Conservation (phyloP, 371 early-diverging fungal species). For the Entomophthora muscae region DNA sequence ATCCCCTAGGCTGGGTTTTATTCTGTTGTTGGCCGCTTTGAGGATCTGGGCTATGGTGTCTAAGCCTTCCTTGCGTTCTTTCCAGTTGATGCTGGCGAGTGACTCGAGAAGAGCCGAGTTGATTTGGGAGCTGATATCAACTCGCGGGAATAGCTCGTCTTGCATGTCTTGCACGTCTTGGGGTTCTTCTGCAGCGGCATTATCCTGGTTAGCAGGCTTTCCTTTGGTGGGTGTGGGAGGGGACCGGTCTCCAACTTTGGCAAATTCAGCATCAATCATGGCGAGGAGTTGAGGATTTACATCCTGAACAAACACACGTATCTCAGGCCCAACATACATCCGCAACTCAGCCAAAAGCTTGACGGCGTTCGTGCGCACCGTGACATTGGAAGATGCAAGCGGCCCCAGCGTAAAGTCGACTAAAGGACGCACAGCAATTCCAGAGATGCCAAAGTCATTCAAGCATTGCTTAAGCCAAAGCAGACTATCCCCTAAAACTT, state of each 20-base stretch:
- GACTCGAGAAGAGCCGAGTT: slow-evolving; percentile 14
- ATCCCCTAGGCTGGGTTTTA: slow-evolving; percentile 66
- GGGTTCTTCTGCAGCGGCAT: too few relatives aligned
- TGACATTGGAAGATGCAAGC: slow-evolving; percentile 61
- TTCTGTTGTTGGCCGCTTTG: slow-evolving; percentile 55
- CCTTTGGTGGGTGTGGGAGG: slow-evolving; percentile 54
- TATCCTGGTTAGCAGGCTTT: background rate
- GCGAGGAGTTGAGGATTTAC: slow-evolving; percentile 61
- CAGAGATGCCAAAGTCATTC: slow-evolving; percentile 72
- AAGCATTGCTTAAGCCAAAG: slow-evolving; percentile 62
- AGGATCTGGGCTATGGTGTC: slow-evolving; percentile 60
- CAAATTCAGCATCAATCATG: slow-evolving; percentile 80
- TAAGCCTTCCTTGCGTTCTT: slow-evolving; percentile 80
- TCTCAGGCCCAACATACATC: slow-evolving; percentile 59
- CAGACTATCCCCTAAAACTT: slow-evolving; percentile 68
- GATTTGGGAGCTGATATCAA: slow-evolving; percentile 48
- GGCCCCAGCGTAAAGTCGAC: slow-evolving; percentile 61
- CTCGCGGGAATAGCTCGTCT: slow-evolving; percentile 74
- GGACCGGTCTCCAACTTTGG: slow-evolving; percentile 54
- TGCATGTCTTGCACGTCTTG: slow-evolving; percentile 28
- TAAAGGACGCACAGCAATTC: slow-evolving; percentile 53
- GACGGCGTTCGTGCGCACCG: slow-evolving; percentile 62
- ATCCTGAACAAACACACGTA: slow-evolving; percentile 63
- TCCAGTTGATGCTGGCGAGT: slow-evolving; percentile 66
- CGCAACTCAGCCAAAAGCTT: slow-evolving; percentile 59